Evolutionary conservation across 495 filamentous ascomycete species (phyloP).

Genomic region (Lophiostoma macrostomum): DNA sequence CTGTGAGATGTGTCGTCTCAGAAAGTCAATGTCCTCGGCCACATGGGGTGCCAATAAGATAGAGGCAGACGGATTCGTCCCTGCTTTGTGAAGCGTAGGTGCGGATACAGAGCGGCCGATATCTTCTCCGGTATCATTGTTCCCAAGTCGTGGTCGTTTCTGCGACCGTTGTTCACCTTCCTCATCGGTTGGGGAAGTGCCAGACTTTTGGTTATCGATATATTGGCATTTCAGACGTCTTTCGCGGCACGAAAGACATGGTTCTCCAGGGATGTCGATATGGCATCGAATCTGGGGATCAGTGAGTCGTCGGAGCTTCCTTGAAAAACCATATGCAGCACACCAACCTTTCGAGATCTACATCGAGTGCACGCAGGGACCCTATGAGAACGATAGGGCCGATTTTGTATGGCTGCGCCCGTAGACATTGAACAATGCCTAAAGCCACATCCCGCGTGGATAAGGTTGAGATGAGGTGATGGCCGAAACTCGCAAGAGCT

Average conservation of each 20-base stretch:
- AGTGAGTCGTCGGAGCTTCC: too few relatives aligned
- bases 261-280: slow-evolving; percentile 26
- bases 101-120: not conserved
- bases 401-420: slow-evolving; percentile 9
- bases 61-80: slow-evolving; percentile 8
- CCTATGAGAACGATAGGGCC: slow-evolving; percentile 26
- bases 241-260: slow-evolving; percentile 27
- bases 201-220: not conserved
- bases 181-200: slow-evolving; percentile 1
- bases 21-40: slow-evolving; percentile 26
- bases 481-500: too few relatives aligned
- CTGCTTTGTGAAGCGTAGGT: slow-evolving; percentile 12
- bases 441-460: not conserved
- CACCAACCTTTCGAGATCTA: slow-evolving; percentile 19
- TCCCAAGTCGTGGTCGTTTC: slow-evolving; percentile 9
- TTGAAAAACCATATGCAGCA: too few relatives aligned
- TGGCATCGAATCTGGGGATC: slow-evolving; percentile 27
- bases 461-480: slow-evolving; percentile 1
- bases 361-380: slow-evolving; percentile 24
- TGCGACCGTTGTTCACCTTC: not conserved
- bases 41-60: slow-evolving; percentile 24
- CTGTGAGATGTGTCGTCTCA: slow-evolving; percentile 23
- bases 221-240: slow-evolving; percentile 29
- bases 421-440: slow-evolving; percentile 1
- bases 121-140: not conserved